Percentiles rank a stretch among this genome's conserved stretches.
These are phyloP conservation scores for Carex littledalei DNA, from an alignment of 176 grass and related monocot species.

Conservation along the genomic window DNA sequence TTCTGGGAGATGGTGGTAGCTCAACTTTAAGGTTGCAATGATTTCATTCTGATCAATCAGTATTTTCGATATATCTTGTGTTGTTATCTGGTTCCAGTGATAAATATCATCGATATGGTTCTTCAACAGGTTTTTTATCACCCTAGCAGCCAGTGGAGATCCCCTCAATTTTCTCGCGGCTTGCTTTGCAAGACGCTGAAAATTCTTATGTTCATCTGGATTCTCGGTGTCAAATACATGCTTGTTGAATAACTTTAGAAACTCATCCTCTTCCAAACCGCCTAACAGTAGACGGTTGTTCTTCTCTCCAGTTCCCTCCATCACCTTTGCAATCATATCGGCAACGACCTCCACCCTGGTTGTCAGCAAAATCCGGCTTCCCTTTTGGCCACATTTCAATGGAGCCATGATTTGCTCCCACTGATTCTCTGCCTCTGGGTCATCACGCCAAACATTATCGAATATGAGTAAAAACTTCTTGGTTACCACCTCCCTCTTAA, in stretches of 20 bases:
- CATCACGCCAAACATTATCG: conserved; percentile 43
- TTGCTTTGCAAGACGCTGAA: neutral
- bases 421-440: neutral
- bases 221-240: conserved; percentile 3
- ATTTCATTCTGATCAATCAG: neutral
- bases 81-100: conserved; percentile 8
- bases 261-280: conserved; percentile 22
- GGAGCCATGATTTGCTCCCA: conserved; percentile 32
- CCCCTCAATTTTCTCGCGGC: conserved; percentile 10
- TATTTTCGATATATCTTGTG: neutral
- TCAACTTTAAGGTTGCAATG: conserved; percentile 17
- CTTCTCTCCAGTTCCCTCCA: neutral
- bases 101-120: neutral
- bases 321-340: neutral
- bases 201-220: neutral
- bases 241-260: conserved; percentile 20
- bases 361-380: conserved; percentile 37
- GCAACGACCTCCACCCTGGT: conserved; percentile 26
- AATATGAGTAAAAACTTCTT: conserved; percentile 34
- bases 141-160: conserved; percentile 30
- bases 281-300: neutral
- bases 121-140: conserved; percentile 19
- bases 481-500: neutral
- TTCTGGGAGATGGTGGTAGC: conserved; percentile 20
- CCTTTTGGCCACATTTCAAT: neutral